Evolutionary conservation across 768 basidiomycete genomes (phyloP).

Genomic region (Hysterangium stoloniferum): DNA sequence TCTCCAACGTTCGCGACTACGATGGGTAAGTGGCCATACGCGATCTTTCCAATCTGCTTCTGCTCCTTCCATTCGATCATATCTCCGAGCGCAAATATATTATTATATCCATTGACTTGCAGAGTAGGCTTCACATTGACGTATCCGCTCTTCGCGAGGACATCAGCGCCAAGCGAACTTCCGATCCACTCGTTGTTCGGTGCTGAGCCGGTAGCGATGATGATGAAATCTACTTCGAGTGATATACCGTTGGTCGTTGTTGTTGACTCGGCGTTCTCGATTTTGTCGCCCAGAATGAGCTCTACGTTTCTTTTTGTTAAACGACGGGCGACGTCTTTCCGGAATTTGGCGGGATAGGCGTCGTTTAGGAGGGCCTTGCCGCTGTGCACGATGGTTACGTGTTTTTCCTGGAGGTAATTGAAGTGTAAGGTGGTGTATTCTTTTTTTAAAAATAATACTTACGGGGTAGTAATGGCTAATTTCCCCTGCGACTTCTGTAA

Average conservation of each 20-base stretch:
- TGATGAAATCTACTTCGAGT: constrained; percentile 15
- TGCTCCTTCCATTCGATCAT: constrained; percentile 57
- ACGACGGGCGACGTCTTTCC: constrained; percentile 37
- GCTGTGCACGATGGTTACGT: constrained; percentile 14
- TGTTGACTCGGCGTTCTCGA: constrained; percentile 27
- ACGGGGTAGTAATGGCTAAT: constrained; percentile 10
- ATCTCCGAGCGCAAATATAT: constrained; percentile 62
- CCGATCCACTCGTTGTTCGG: constrained; percentile 46
- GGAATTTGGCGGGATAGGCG: constrained; percentile 46
- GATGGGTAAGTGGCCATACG: constrained; percentile 29
- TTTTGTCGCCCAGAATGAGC: constrained; percentile 42
- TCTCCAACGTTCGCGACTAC: constrained; percentile 13
- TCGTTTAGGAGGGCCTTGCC: constrained; percentile 5
- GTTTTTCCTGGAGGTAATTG: constrained; percentile 4
- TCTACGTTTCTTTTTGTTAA: constrained; percentile 39
- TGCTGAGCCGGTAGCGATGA: constrained; percentile 9
- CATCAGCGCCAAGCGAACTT: constrained; percentile 32
- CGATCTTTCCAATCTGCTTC: constrained; percentile 46
- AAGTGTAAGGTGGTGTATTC: background rate
- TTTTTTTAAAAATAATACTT: background rate
- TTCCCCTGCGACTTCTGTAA: constrained; percentile 11
- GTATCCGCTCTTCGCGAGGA: constrained; percentile 28
- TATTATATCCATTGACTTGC: constrained; percentile 41
- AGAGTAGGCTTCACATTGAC: constrained; percentile 47
- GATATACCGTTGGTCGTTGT: constrained; percentile 13